Conservation (phyloP, 345 rosid genomes). For the Lumnitzera racemosa region DNA sequence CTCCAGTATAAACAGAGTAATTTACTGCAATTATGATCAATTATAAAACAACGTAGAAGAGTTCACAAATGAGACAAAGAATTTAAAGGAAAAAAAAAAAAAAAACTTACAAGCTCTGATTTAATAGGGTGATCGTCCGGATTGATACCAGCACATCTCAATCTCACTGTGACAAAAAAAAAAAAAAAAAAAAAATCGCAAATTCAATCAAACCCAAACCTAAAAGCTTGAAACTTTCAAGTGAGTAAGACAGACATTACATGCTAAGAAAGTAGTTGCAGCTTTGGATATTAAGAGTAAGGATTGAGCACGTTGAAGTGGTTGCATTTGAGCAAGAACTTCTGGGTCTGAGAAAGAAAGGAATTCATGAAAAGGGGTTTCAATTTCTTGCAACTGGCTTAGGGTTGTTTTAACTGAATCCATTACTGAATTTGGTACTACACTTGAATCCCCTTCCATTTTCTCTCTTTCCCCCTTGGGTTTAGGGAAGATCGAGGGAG, state of each 20-base stretch:
- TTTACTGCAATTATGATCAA: too few relatives aligned
- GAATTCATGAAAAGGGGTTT: constrained; percentile 45
- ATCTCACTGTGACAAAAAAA: constrained; percentile 41
- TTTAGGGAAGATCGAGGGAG: too few relatives aligned
- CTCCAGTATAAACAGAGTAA: too few relatives aligned
- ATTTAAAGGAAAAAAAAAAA: neutral
- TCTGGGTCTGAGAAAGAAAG: constrained; percentile 56
- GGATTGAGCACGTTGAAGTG: constrained; percentile 66
- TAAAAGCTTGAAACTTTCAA: neutral
- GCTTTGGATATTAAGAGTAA: constrained; percentile 61
- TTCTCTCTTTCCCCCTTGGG: neutral
- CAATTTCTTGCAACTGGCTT: constrained; percentile 31
- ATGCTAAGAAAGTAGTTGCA: constrained; percentile 48
- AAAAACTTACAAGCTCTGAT: constrained; percentile 68
- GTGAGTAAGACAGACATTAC: constrained; percentile 18
- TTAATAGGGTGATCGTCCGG: constrained; percentile 83
- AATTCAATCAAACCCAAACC: constrained; percentile 3
- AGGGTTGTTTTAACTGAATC: constrained; percentile 56
- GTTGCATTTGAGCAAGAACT: constrained; percentile 51
- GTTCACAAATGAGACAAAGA: too few relatives aligned
- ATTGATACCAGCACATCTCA: constrained; percentile 71
- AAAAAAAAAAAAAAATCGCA: constrained; percentile 4
- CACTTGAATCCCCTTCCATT: constrained; percentile 32
- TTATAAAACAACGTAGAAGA: neutral
- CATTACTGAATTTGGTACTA: constrained; percentile 54